Conservation (phyloP, 139 green algal species). For the Nannochloris sp. region DNA sequence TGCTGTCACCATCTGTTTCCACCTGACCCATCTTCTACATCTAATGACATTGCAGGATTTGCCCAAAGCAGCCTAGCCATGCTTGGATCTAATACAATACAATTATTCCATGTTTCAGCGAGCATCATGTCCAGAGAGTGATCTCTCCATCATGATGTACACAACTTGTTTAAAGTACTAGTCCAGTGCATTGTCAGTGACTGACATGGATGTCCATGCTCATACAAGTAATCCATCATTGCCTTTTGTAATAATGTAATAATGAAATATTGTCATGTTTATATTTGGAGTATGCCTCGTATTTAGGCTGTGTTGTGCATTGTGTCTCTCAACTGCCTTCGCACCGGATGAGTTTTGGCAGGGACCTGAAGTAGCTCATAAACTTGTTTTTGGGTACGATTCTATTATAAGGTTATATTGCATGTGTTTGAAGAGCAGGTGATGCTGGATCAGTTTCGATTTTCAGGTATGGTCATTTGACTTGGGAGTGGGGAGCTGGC, state of each 20-base stretch:
- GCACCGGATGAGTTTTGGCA: constrained; percentile 74
- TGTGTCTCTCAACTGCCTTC: constrained; percentile 49
- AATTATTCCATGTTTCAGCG: not conserved
- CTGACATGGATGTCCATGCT: too few species aligned
- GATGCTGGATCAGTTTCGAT: too few species aligned
- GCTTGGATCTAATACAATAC: too few species aligned
- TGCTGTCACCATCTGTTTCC: too few species aligned
- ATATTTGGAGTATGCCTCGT: constrained; percentile 7
- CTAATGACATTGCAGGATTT: too few species aligned
- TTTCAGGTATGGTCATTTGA: constrained; percentile 55
- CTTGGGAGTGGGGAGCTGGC: constrained; percentile 60
- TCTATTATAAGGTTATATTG: not conserved
- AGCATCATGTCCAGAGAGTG: not conserved
- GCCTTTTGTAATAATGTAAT: too few species aligned
- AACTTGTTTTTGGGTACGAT: constrained; percentile 48
- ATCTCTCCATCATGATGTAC: too few species aligned
- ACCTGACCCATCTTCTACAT: too few species aligned
- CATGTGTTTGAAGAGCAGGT: not conserved
- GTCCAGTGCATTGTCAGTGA: too few species aligned
- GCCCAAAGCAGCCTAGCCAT: too few species aligned
- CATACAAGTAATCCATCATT: too few species aligned
- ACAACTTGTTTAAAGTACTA: too few species aligned
- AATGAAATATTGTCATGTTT: not conserved
- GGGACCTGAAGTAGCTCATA: constrained; percentile 52
- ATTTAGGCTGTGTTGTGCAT: constrained; percentile 24